Evolutionary conservation across 257 asterid genomes (phyloP), one percentile per base, ranked within the genome.

Genomic region (Solanum chmielewskii): DNA sequence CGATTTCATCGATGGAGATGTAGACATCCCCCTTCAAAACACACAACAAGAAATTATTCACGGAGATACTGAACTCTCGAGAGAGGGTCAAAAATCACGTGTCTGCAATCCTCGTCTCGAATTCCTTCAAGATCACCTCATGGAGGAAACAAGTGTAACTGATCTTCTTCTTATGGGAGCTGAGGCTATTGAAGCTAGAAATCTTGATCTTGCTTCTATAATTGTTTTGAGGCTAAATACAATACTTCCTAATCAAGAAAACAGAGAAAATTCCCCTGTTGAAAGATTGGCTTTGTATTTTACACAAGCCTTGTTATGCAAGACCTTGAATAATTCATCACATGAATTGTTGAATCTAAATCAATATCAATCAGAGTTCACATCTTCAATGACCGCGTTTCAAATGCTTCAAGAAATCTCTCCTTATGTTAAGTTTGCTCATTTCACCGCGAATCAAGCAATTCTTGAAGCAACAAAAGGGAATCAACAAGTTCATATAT

Each of bases 381-480:
- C 31, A 16, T 74, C 73, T 47, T 31, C 88, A 7, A 20, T 88
- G 47, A 66, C 88, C 60, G 87, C 91, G 41, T 91, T 90, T 86
- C 92, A 90, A 41, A 69, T 91, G 80, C 89, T 91, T 41, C 93
- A 88, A 66, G 93, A 90, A 71, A 78, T 91, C 37, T 90, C 92
- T 8, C 92, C 93, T 7, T 90, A 83, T 16, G 86, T 90, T 71
- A 91, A 91, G 66, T 91, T 91, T 21, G 92, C 93, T 2, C 93
- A 91, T 86, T 91, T 91, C 59, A 91, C 93, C 21, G 93, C 93
- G 13, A 91, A 91, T 42, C 93, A 91, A 74, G 92, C 92, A 0
- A 91, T 91, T 49, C 64, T 91, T 41, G 93, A 91, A 81, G 92
- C 89, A 4, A 83, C 92, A 3, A 59, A 82, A 75, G 89, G 88